Base-by-base conservation (phyloP, 495 filamentous ascomycete species). In the Aspergillus mulundensis region DNA sequence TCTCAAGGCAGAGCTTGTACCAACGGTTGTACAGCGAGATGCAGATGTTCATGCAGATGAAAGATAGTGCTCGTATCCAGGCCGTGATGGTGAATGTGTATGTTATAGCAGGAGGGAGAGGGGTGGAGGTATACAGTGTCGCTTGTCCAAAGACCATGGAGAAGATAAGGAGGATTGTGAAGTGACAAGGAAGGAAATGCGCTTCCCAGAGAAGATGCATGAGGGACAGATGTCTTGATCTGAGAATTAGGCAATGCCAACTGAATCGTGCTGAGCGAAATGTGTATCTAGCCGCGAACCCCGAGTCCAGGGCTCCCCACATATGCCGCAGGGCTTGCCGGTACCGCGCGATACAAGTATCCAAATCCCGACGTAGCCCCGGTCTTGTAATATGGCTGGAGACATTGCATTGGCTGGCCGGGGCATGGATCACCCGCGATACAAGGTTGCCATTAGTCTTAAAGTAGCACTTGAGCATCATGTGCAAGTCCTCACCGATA, bases 401-500 rank as follows among this genome's bases (percentile, higher is more conserved):
- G 38, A 88, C 79, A 55, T 88, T 87, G 68, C 81, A 86, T 53
- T 86, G 84, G 62, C 85, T 87, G 42, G 84, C 84, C 1, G 85
- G 83, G 54, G 80, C 78, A 60, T 81, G 67, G 18, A 88, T 72
- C 8, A 71, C 63, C 15, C 63, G 66, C 6, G 67, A 66, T 18
- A 82, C 78, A 38, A 88, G 54, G 57, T 85, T 82, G 10, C 85
- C 84, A 25, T 81, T 82, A 1, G 86, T 76, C 5, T 83, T 82
- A 52, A 87, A 87, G 69, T 87, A 88, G 71, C 85, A 88, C 69
- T 88, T 87, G 47, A 87, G 71, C 54, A 86, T 83, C 85, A 36
- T 88, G 69, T 88, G 85, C 65, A 88, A 69, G 60, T 88, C 85
- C 63, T 88, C 85, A 46, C 85, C 85, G 54, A 88, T 87, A 14